phyloP scores from a whole-genome alignment of 352 stramenopile species.

The Pythium sukuiense region DNA sequence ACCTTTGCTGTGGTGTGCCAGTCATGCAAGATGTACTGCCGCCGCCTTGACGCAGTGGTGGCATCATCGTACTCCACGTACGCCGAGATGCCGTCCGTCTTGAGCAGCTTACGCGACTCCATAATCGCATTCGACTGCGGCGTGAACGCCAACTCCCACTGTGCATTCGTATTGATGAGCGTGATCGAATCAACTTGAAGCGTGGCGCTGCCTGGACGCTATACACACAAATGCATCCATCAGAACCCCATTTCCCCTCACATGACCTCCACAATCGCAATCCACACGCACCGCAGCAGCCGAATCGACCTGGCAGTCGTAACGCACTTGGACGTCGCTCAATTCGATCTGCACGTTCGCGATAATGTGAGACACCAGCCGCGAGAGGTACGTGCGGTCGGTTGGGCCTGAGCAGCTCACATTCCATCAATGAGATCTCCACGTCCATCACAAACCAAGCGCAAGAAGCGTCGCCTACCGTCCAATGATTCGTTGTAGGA shows the following conservation, averaged over 20 bases:
- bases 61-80: constrained; percentile 69
- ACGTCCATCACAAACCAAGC: not conserved
- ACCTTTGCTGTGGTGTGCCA: constrained; percentile 76
- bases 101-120: constrained; percentile 81
- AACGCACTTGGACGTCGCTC: constrained; percentile 77
- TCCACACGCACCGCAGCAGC: constrained; percentile 46
- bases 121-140: constrained; percentile 72
- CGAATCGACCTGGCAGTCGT: constrained; percentile 72
- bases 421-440: not conserved
- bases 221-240: constrained; percentile 8
- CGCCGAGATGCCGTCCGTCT: constrained; percentile 56
- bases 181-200: constrained; percentile 63
- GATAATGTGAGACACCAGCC: constrained; percentile 82
- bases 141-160: constrained; percentile 78
- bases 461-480: not conserved
- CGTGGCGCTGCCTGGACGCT: constrained; percentile 67
- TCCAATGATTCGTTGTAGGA: constrained; percentile 14
- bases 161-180: constrained; percentile 73
- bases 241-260: not conserved
- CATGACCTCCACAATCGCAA: not conserved
- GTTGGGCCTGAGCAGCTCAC: constrained; percentile 20
- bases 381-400: constrained; percentile 81
- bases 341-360: constrained; percentile 87
- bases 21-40: constrained; percentile 85
- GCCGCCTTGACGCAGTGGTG: constrained; percentile 11